These are phyloP conservation scores for Carex kokanica DNA, from an alignment of 176 grass and related monocot species.

Conservation along the genomic window DNA sequence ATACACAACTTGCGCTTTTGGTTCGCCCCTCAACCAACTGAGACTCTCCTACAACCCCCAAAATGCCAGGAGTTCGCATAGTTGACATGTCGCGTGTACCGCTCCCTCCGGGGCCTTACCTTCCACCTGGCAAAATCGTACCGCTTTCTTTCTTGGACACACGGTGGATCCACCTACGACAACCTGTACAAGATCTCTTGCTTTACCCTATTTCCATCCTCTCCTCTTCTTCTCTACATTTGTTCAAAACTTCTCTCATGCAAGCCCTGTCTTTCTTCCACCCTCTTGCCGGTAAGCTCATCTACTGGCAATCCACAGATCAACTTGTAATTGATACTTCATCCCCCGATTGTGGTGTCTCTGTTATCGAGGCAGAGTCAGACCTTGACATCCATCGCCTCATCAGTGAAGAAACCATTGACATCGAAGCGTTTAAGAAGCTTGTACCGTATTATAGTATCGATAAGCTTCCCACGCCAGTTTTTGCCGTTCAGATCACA, in stretches of 20 bases:
- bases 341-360: conserved; percentile 5
- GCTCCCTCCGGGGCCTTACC: conserved; percentile 7
- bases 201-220: conserved; percentile 22
- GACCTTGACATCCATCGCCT: conserved; percentile 32
- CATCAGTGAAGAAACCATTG: conserved; percentile 21
- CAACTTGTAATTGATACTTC: conserved; percentile 21
- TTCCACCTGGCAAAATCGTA: not conserved
- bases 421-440: conserved; percentile 21
- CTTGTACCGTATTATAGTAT: conserved; percentile 38
- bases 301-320: not conserved
- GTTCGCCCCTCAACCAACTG: not conserved
- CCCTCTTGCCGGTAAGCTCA: conserved; percentile 23
- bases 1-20: not conserved
- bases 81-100: not conserved
- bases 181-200: conserved; percentile 19
- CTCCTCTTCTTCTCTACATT: conserved; percentile 10
- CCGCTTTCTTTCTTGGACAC: conserved; percentile 24
- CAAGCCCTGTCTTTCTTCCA: conserved; percentile 5
- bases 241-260: conserved; percentile 13
- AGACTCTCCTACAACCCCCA: not conserved
- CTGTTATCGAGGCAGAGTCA: conserved; percentile 40
- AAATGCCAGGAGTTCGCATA: not conserved
- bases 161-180: conserved; percentile 24
- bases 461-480: conserved; percentile 32
- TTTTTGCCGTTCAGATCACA: conserved; percentile 52